phyloP scores from a whole-genome alignment of 2,329 filamentous ascomycete species.

The Botryotinia globosa region DNA sequence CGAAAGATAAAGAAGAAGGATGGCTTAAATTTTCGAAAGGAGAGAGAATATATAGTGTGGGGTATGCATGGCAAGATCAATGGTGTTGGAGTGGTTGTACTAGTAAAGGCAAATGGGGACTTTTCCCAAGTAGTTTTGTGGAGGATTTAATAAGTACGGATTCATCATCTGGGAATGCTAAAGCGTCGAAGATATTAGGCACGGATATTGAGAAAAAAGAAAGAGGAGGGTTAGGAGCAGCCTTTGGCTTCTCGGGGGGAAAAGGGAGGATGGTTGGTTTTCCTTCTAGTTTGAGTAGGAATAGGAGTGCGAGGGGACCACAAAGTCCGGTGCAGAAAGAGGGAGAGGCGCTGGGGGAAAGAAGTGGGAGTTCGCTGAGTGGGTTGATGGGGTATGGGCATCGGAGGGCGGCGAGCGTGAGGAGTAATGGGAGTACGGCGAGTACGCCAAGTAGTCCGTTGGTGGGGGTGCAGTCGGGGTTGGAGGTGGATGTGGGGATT shows the following conservation, averaged over 20 bases:
- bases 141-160: conserved; percentile 25
- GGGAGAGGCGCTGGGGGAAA: not conserved
- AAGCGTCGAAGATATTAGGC: conserved; percentile 1
- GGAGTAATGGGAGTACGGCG: conserved; percentile 18
- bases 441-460: conserved; percentile 15
- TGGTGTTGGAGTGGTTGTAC: conserved; percentile 38
- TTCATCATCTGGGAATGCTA: conserved; percentile 5
- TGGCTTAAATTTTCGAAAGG: conserved; percentile 37
- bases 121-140: conserved; percentile 36
- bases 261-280: conserved; percentile 9
- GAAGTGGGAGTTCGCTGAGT: conserved; percentile 9
- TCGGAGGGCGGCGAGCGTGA: conserved; percentile 14
- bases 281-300: conserved; percentile 11
- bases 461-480: not conserved
- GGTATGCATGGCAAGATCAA: conserved; percentile 34
- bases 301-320: not conserved
- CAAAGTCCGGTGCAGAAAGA: not conserved
- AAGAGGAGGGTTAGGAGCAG: conserved; percentile 3
- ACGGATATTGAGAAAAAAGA: conserved; percentile 21
- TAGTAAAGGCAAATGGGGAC: conserved; percentile 36
- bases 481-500: conserved; percentile 3
- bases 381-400: conserved; percentile 15
- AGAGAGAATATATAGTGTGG: conserved; percentile 35
- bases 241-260: not conserved
- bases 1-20: conserved; percentile 30